Conservation (phyloP, 257 asterid genomes). For the Eustoma russellianum region DNA sequence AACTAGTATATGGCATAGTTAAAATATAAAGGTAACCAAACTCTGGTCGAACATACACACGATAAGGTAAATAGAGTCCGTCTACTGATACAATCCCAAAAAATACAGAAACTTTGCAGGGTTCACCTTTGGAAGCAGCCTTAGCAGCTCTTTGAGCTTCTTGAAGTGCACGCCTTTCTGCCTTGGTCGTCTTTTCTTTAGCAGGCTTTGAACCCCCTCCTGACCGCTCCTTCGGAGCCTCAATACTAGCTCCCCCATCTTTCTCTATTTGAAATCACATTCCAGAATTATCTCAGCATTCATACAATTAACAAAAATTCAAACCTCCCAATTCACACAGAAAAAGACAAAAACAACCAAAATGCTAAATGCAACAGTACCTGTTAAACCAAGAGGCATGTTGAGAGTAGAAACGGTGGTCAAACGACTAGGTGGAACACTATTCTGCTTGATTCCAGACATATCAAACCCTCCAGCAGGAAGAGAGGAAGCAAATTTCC, state of each 20-base stretch:
- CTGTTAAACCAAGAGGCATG: slow-evolving; percentile 27
- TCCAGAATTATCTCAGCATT: background rate
- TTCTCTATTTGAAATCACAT: slow-evolving; percentile 20
- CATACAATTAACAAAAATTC: background rate
- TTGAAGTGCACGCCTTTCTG: slow-evolving; percentile 91
- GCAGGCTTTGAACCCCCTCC: slow-evolving; percentile 33
- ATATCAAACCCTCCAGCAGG: slow-evolving; percentile 52
- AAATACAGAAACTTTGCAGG: slow-evolving; percentile 1
- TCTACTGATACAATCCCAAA: background rate
- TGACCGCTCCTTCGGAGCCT: slow-evolving; percentile 34
- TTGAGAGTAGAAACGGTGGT: slow-evolving; percentile 32
- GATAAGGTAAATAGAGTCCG: background rate
- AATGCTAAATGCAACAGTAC: slow-evolving; percentile 10
- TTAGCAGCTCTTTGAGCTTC: slow-evolving; percentile 96
- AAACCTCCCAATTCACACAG: background rate
- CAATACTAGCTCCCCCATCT: slow-evolving; percentile 41
- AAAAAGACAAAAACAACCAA: no score
- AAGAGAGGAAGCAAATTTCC: slow-evolving; percentile 55
- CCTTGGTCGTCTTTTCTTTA: slow-evolving; percentile 82
- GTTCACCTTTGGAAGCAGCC: slow-evolving; percentile 67
- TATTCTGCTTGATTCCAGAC: slow-evolving; percentile 36
- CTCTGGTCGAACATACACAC: background rate
- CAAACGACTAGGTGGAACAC: slow-evolving; percentile 21
- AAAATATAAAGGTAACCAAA: no score
- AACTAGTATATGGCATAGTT: background rate